These are phyloP conservation scores for Bisporella sp. DNA, from an alignment of 2,329 filamentous ascomycete species.

Conservation along the genomic window DNA sequence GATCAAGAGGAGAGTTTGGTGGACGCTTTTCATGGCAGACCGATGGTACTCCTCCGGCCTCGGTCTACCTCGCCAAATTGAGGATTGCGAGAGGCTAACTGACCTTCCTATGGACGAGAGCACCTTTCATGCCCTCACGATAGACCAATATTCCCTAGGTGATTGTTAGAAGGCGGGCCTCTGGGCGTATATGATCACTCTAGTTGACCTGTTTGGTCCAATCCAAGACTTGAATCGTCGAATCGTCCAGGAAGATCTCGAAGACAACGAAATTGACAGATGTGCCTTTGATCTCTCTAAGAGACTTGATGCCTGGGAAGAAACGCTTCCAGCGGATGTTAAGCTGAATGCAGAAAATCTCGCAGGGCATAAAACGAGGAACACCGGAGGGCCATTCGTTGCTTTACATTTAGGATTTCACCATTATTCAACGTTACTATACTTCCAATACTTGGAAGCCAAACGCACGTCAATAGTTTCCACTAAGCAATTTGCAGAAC, in stretches of 20 bases:
- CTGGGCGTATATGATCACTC: slow-evolving; percentile 29
- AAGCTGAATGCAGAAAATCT: slow-evolving; percentile 14
- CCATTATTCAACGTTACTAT: slow-evolving; percentile 32
- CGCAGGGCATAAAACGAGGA: slow-evolving; percentile 14
- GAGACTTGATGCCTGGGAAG: slow-evolving; percentile 10
- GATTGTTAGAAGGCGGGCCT: slow-evolving; percentile 22
- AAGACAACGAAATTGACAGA: slow-evolving; percentile 11
- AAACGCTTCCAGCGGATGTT: slow-evolving; percentile 5
- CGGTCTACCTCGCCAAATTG: slow-evolving; percentile 25
- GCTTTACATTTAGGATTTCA: slow-evolving; percentile 32
- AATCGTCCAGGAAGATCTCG: slow-evolving; percentile 12
- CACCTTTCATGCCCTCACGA: neutral
- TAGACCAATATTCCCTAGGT: neutral
- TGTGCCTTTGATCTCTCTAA: slow-evolving; percentile 10
- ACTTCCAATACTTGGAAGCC: slow-evolving; percentile 30
- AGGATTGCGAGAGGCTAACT: slow-evolving; percentile 1
- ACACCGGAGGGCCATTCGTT: slow-evolving; percentile 28
- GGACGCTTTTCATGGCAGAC: slow-evolving; percentile 28
- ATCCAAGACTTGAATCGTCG: slow-evolving; percentile 30
- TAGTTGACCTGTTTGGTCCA: slow-evolving; percentile 26
- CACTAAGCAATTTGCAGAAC: slow-evolving; percentile 5
- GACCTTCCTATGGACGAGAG: slow-evolving; percentile 26
- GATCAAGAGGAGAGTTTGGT: slow-evolving; percentile 25
- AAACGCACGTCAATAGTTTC: neutral
- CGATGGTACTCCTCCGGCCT: slow-evolving; percentile 27